Evolutionary conservation across 495 filamentous ascomycete species (phyloP).

Genomic region (Cercophora samala): DNA sequence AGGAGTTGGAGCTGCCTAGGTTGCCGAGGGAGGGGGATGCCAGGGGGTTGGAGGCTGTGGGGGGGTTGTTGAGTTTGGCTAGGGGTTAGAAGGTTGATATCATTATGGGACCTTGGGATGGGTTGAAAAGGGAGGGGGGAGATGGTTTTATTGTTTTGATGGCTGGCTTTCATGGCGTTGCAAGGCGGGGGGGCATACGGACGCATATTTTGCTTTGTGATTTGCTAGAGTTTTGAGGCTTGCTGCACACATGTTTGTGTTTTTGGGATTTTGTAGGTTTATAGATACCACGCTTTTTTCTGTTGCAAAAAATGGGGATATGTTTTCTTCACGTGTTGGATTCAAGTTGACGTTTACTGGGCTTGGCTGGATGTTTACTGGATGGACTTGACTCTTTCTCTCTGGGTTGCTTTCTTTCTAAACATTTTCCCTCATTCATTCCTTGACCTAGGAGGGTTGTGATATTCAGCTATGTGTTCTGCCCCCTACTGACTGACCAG

Average conservation of each 20-base stretch:
- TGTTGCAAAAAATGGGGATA: no score
- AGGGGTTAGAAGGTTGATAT: slow-evolving; percentile 20
- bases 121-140: not conserved
- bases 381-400: no score
- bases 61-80: slow-evolving; percentile 35
- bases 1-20: slow-evolving; percentile 3
- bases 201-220: not conserved
- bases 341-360: no score
- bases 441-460: no score
- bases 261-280: no score
- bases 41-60: slow-evolving; percentile 29
- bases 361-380: no score
- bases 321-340: no score
- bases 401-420: no score
- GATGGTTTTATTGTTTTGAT: not conserved
- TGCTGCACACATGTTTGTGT: not conserved
- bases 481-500: no score
- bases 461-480: no score
- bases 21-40: slow-evolving; percentile 10
- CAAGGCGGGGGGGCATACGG: not conserved
- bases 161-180: not conserved
- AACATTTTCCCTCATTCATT: no score
- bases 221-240: not conserved
- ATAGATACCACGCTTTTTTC: no score
- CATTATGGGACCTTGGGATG: not conserved